phyloP scores from a whole-genome alignment of 148 eudicot species.

The Chenopodium album region DNA sequence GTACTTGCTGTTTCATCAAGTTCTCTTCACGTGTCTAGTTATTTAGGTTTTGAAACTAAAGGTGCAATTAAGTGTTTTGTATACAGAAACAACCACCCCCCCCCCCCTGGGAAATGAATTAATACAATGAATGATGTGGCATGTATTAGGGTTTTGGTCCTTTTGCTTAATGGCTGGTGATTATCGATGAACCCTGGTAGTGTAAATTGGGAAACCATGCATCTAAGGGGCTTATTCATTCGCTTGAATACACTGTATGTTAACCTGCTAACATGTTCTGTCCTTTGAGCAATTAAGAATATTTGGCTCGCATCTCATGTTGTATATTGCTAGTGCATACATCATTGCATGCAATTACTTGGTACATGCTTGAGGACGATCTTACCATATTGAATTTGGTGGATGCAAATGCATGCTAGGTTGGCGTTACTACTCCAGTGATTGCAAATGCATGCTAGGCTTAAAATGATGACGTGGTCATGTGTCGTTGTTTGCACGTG shows the following conservation, averaged over 20 bases:
- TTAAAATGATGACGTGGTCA: no score
- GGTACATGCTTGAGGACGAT: no score
- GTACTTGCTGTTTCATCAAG: background rate
- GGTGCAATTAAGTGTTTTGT: background rate
- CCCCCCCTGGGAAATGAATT: background rate
- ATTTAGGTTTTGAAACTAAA: background rate
- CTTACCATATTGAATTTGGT: no score
- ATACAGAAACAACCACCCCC: background rate
- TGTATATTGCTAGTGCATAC: no score
- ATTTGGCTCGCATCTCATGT: no score
- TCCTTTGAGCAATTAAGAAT: no score
- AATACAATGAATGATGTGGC: background rate
- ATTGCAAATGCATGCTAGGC: no score
- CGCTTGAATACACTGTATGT: background rate
- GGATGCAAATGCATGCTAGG: no score
- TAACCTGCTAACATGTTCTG: background rate
- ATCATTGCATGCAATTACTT: no score
- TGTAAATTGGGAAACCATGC: background rate
- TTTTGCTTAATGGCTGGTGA: background rate
- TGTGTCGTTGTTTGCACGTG: no score
- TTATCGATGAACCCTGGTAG: background rate
- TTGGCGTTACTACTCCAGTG: no score
- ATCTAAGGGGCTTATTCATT: background rate
- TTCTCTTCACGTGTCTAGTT: background rate
- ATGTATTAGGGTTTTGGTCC: background rate